Evolutionary conservation across 345 rosid genomes (phyloP), one percentile per base, ranked within the genome.

Genomic region (Carallia pectinifolia): DNA sequence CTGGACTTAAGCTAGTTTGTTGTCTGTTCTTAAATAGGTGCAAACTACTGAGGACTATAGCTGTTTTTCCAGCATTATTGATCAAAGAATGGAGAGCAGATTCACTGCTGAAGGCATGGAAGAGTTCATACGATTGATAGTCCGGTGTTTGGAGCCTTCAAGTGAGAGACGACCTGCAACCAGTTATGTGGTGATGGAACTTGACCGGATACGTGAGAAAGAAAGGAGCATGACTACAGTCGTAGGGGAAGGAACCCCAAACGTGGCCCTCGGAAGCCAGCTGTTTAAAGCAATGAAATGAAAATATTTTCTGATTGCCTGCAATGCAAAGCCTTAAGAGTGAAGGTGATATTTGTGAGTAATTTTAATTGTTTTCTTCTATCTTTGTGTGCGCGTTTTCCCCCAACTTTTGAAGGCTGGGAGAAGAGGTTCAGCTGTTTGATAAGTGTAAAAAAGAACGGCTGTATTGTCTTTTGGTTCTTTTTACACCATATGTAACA

Each of bases 81-180:
- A 94, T 69, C 82, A 75, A 75, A 94, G 89, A 79, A 74, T 91
- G 68, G 89, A 85, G 6, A 85, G 70, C 65, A 81, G 82, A 62
- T 94, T 90, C 86, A 91, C 98, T 8, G 68, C 82, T 5, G 96
- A 91, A 86, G 92, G 92, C 19, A 87, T 91, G 87, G 95, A 94
- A 61, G 91, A 82, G 64, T 81, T 88, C 69, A 86, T 90, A 71
- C 81, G 53, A 76, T 62, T 91, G 78, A 85, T 79, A 54, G 36
- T 83, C 29, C 83, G 69, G 44, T 91, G 97, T 75, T 34, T 91
- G 72, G 87, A 87, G 10, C 79, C 80, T 5, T 91, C 92, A 44
- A 94, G 98, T 52, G 96, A 91, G 75, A 87, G 89, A 76, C 83
- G 97, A 65, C 96, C 96, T 13, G 72, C 73, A 0, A 91, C 90